Percentiles rank a stretch among this genome's conserved stretches.
These are phyloP conservation scores for Populus nigra DNA, from an alignment of 345 rosid species.

Conservation along the genomic window DNA sequence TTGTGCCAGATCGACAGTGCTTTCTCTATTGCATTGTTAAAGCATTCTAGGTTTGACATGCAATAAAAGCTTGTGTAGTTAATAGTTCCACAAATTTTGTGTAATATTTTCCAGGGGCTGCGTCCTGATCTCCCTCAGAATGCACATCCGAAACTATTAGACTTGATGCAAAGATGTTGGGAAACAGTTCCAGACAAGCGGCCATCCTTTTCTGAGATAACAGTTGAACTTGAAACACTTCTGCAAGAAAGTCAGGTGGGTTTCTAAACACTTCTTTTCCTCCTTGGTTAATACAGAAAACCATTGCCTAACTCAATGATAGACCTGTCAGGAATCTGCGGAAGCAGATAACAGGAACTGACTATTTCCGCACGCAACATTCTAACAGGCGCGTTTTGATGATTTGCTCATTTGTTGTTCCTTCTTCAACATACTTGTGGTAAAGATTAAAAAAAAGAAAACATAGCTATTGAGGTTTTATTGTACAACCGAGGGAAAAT, in stretches of 20 bases:
- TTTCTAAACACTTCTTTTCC: neutral
- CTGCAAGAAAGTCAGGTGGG: constrained; percentile 48
- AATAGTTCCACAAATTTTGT: neutral
- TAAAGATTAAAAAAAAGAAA: neutral
- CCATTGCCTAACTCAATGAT: constrained; percentile 5
- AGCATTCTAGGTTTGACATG: neutral
- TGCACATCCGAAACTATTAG: constrained; percentile 49
- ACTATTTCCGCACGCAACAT: constrained; percentile 5
- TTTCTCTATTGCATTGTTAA: neutral
- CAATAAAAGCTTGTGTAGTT: neutral
- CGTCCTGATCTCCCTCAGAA: constrained; percentile 59
- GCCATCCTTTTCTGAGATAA: constrained; percentile 56
- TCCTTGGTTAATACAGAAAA: neutral
- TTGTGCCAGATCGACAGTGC: neutral
- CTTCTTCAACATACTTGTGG: constrained; percentile 5
- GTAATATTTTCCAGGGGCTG: constrained; percentile 46
- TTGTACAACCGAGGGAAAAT: constrained; percentile 24
- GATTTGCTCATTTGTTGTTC: neutral
- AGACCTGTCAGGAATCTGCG: constrained; percentile 30
- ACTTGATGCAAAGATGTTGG: constrained; percentile 75
- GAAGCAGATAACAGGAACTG: constrained; percentile 37
- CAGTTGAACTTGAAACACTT: constrained; percentile 52
- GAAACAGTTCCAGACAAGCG: constrained; percentile 49
- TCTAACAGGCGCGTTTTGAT: constrained; percentile 16
- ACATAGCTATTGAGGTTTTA: constrained; percentile 11